phyloP scores from a whole-genome alignment of 2,329 filamentous ascomycete genomes.

The Coniochaeta prunicola region DNA sequence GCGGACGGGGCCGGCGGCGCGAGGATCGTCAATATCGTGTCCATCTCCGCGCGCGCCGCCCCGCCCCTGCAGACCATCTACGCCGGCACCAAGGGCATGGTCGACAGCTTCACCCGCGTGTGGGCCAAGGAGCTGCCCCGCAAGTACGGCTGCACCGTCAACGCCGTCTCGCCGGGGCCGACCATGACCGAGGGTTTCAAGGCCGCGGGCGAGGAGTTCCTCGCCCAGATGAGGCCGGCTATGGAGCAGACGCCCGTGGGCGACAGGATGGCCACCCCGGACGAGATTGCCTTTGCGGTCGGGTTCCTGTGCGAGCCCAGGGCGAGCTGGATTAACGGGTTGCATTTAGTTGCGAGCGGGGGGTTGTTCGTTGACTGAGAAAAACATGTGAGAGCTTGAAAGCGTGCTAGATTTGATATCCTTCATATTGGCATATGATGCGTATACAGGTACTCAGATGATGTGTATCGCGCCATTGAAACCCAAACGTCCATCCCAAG shows the following conservation, averaged over 20 bases:
- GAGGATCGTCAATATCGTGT: constrained; percentile 30
- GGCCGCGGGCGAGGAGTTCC: constrained; percentile 23
- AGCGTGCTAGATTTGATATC: too few relatives aligned
- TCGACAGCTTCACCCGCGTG: constrained; percentile 50
- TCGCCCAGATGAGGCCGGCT: constrained; percentile 31
- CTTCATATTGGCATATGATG: too few relatives aligned
- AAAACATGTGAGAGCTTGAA: neutral
- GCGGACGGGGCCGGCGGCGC: constrained; percentile 25
- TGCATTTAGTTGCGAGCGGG: constrained; percentile 21
- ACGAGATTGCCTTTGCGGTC: constrained; percentile 39
- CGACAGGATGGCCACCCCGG: constrained; percentile 30
- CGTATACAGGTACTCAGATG: too few relatives aligned
- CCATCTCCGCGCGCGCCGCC: constrained; percentile 21
- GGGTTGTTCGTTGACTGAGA: constrained; percentile 12
- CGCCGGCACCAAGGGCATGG: constrained; percentile 47
- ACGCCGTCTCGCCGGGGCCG: constrained; percentile 33
- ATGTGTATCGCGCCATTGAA: neutral
- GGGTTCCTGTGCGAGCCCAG: constrained; percentile 35
- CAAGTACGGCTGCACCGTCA: constrained; percentile 38
- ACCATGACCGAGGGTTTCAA: constrained; percentile 48
- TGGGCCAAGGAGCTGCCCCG: constrained; percentile 47
- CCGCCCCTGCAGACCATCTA: constrained; percentile 43
- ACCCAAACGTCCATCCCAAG: neutral
- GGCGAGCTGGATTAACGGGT: constrained; percentile 40
- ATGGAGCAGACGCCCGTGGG: constrained; percentile 35